Conservation (phyloP, 2,329 filamentous ascomycete species). For the Epichloe uncinata region DNA sequence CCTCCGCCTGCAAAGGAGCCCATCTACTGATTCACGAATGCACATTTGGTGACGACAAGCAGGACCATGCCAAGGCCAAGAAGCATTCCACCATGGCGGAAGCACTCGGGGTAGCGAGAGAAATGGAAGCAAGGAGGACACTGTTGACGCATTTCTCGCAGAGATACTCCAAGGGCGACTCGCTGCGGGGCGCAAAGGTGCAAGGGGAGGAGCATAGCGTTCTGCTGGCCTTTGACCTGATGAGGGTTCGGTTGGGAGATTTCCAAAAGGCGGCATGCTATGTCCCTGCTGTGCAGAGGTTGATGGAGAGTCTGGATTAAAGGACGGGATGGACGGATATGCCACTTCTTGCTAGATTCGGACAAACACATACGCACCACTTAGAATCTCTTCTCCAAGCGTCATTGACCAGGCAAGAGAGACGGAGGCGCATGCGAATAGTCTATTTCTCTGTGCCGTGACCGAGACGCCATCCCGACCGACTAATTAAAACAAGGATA, state of each 20-base stretch:
- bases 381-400: too few relatives aligned
- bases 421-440: too few relatives aligned
- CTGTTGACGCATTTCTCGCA: slow-evolving; percentile 93
- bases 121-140: slow-evolving; percentile 69
- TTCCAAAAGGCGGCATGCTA: slow-evolving; percentile 54
- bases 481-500: neutral
- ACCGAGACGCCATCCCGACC: neutral
- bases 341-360: neutral
- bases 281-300: slow-evolving; percentile 37
- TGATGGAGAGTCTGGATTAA: slow-evolving; percentile 32
- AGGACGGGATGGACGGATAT: neutral
- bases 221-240: slow-evolving; percentile 66
- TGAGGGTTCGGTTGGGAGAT: slow-evolving; percentile 58
- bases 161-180: slow-evolving; percentile 60
- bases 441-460: neutral
- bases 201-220: slow-evolving; percentile 28
- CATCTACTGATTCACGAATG: slow-evolving; percentile 91
- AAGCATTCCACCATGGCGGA: slow-evolving; percentile 83
- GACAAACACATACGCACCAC: neutral
- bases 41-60: slow-evolving; percentile 82
- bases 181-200: slow-evolving; percentile 21
- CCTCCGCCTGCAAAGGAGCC: slow-evolving; percentile 54
- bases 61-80: slow-evolving; percentile 68
- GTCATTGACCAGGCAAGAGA: too few relatives aligned
- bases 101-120: slow-evolving; percentile 61